Evolutionary conservation across 2,329 filamentous ascomycete species (phyloP).

Genomic region (Xylariaceae sp.): DNA sequence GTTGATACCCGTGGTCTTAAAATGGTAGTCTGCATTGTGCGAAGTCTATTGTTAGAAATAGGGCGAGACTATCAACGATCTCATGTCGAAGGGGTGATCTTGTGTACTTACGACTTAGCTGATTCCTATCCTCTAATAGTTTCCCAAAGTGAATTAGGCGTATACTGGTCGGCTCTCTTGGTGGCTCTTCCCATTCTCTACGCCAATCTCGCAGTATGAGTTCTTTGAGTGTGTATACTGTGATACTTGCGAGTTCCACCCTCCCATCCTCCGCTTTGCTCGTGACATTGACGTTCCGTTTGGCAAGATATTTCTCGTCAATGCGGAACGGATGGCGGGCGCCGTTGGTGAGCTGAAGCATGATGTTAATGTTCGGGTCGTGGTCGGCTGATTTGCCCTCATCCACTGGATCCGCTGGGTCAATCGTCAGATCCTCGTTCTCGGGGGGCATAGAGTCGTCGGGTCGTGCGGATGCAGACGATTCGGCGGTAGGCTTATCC

Average conservation of each 20-base stretch:
- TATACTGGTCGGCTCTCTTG: conserved; percentile 84
- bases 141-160: conserved; percentile 89
- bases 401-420: conserved; percentile 31
- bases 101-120: conserved; percentile 68
- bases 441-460: conserved; percentile 27
- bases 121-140: conserved; percentile 83
- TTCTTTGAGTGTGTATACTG: conserved; percentile 91
- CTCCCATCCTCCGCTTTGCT: conserved; percentile 57
- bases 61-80: neutral
- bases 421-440: conserved; percentile 33
- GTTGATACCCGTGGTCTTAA: conserved; percentile 61
- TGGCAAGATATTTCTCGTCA: conserved; percentile 79
- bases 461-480: conserved; percentile 31
- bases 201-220: conserved; percentile 91
- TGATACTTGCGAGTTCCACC: conserved; percentile 82
- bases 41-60: no score
- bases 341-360: conserved; percentile 74
- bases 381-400: conserved; percentile 24
- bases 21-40: conserved; percentile 57
- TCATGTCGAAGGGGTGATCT: neutral
- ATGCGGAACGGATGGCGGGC: conserved; percentile 87
- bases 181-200: conserved; percentile 84
- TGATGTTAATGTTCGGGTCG: conserved; percentile 64
- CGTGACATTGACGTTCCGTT: conserved; percentile 75
- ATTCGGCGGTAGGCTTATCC: conserved; percentile 19